These are phyloP conservation scores for Saturnispora bothae DNA, from an alignment of 805 yeast species.

Conservation along the genomic window DNA sequence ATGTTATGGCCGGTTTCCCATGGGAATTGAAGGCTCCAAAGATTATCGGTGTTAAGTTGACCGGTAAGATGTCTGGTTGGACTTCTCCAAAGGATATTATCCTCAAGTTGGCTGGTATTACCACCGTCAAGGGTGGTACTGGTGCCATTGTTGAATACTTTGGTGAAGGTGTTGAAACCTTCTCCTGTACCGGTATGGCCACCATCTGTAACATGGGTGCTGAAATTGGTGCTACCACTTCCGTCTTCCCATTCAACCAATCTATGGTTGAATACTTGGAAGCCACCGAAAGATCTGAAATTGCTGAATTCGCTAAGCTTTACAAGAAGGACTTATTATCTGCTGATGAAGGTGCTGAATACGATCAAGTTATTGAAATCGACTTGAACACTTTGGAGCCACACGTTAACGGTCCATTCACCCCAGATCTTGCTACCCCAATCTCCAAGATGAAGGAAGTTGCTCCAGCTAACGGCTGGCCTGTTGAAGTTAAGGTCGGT, in stretches of 20 bases:
- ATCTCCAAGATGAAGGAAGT: constrained; percentile 69
- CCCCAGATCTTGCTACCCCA: constrained; percentile 95
- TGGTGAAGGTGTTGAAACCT: constrained; percentile 83
- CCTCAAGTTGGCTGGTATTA: constrained; percentile 79
- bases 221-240: constrained; percentile 98
- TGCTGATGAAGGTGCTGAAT: constrained; percentile 83
- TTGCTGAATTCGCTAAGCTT: constrained; percentile 62
- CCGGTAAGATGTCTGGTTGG: constrained; percentile 89
- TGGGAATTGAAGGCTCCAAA: constrained; percentile 99
- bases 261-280: constrained; percentile 47
- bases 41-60: constrained; percentile 84
- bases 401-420: constrained; percentile 94
- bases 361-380: constrained; percentile 87
- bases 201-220: constrained; percentile 99
- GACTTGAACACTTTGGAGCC: constrained; percentile 85
- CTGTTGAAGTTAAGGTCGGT: constrained; percentile 78
- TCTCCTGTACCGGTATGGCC: constrained; percentile 98
- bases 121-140: constrained; percentile 97
- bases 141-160: constrained; percentile 94
- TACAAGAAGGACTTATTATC: constrained; percentile 42
- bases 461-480: constrained; percentile 74
- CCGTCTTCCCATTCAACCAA: constrained; percentile 81
- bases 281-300: constrained; percentile 75
- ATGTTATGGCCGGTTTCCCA: constrained; percentile 91
- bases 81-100: constrained; percentile 95